phyloP scores from a whole-genome alignment of 202 grass and related monocot species.

The Schoenoplectus tabernaemontani region DNA sequence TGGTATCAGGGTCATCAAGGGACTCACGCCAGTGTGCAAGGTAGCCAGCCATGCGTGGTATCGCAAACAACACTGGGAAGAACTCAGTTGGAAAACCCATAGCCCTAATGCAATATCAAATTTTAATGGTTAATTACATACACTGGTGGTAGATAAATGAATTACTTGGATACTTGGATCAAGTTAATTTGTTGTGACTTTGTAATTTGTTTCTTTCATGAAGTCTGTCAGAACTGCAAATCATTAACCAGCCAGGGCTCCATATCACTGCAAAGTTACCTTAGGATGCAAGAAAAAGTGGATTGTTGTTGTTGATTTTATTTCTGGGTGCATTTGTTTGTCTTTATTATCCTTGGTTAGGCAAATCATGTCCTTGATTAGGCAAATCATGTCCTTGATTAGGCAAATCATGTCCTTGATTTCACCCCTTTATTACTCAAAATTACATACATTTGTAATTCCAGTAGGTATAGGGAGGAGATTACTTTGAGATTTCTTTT shows the following conservation, averaged over 20 bases:
- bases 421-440: neutral
- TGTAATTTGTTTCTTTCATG: neutral
- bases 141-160: neutral
- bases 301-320: neutral
- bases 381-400: neutral
- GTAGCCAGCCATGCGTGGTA: conserved; percentile 96
- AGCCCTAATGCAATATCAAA: conserved; percentile 42
- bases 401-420: no score
- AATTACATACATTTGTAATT: neutral
- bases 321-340: neutral
- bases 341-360: neutral
- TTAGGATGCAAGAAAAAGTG: neutral
- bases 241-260: neutral
- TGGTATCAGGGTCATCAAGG: conserved; percentile 94
- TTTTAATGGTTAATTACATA: neutral
- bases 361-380: no score
- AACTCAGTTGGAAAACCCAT: conserved; percentile 98
- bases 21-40: conserved; percentile 93
- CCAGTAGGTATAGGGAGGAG: neutral
- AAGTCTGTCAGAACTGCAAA: neutral
- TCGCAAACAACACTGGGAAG: conserved; percentile 79
- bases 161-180: neutral
- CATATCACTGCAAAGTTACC: neutral
- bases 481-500: neutral
- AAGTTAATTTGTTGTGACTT: neutral